A percentile compares a stretch with the other conserved stretches of the same genome.
Evolutionary conservation across 176 grass and related monocot species (phyloP).

Genomic region (Pontederia paniculata): DNA sequence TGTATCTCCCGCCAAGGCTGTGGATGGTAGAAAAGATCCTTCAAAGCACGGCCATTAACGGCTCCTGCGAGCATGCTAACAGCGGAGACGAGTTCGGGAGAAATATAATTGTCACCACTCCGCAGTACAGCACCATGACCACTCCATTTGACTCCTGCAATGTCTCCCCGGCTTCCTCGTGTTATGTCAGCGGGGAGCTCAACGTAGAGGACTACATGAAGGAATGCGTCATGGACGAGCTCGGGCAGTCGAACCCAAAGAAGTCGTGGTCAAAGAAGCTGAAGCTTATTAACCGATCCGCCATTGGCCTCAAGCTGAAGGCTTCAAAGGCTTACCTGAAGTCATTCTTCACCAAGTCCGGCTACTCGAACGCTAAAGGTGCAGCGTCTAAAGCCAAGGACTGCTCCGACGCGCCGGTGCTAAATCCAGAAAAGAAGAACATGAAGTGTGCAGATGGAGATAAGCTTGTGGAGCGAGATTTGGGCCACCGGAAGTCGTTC

Average conservation of each 20-base stretch:
- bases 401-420: background rate
- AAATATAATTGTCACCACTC: slow-evolving; percentile 50
- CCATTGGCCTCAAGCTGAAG: slow-evolving; percentile 1
- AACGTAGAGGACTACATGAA: slow-evolving; percentile 44
- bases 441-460: background rate
- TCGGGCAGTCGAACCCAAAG: background rate
- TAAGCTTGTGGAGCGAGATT: background rate
- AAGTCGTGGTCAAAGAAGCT: slow-evolving; percentile 3
- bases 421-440: background rate
- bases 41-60: slow-evolving; percentile 28
- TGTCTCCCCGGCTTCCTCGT: slow-evolving; percentile 61
- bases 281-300: background rate
- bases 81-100: slow-evolving; percentile 4
- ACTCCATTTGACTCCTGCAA: slow-evolving; percentile 70
- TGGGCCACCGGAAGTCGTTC: slow-evolving; percentile 8
- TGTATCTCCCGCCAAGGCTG: slow-evolving; percentile 72
- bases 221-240: background rate
- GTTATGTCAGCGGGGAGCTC: slow-evolving; percentile 71
- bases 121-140: too few relatives aligned
- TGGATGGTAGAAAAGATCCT: slow-evolving; percentile 68
- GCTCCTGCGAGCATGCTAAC: slow-evolving; percentile 13
- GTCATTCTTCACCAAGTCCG: slow-evolving; percentile 13
- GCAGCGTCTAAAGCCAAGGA: background rate
- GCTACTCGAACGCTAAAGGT: background rate
- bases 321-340: slow-evolving; percentile 9